Evolutionary conservation across 2,329 filamentous ascomycete genomes (phyloP), one percentile per base, ranked within the genome.

Genomic region (Phaeosphaeriaceae sp.): DNA sequence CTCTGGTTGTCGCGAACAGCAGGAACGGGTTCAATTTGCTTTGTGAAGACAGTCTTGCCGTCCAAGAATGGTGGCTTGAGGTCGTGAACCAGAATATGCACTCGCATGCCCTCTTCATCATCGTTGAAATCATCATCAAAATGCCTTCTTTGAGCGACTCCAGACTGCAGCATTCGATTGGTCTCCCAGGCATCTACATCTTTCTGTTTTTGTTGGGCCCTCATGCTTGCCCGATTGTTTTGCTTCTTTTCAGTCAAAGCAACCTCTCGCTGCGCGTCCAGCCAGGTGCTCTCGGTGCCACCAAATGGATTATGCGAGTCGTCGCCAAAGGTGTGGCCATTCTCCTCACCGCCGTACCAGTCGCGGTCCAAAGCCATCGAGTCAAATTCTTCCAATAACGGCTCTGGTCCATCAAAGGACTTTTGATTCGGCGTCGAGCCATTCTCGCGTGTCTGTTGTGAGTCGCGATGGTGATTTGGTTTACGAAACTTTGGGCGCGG

Each of bases 161-260:
- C 93, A 16, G 92, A 97, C 1, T 92, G 94, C 52, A 99, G 81
- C 94, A 99, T 97, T 50, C 94, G 89, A 72, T 99, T 99, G 13
- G 93, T 94, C 74, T 99, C 95, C 94, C 94, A 99, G 0, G 92
- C 93, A 74, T 99, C 94, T 35, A 94, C 92, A 68, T 99, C 94
- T 69, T 89, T 92, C 72, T 96, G 90, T 63, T 92, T 90, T 74
- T 96, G 91, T 49, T 90, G 81, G 52, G 87, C 87, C 42, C 89
- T 83, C 36, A 88, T 88, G 67, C 85, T 90, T 70, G 88, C 81
- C 3, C 85, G 81, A 63, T 83, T 87, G 43, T 83, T 87, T 4
- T 86, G 81, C 77, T 94, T 94, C 80, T 90, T 94, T 73, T 95
- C 90, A 7, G 86, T 81, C 70, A 92, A 76, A 12, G 86, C 87